Conservation (phyloP, 805 yeast genomes). For the Kurtzmaniella fragi region DNA sequence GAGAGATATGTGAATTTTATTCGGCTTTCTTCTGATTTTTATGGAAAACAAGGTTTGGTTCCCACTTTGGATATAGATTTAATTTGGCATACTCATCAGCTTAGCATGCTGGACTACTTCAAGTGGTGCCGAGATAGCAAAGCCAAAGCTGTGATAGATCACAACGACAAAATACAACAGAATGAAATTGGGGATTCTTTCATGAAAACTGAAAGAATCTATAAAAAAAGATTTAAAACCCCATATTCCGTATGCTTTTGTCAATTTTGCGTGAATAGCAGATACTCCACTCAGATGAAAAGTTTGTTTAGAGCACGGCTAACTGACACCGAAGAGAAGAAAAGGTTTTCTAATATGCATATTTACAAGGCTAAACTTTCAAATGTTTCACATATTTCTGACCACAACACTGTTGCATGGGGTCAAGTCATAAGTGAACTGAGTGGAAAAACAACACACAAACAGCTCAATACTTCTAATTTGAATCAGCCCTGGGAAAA, state of each 20-base stretch:
- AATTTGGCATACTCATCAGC: constrained; percentile 10
- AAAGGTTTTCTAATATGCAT: background rate
- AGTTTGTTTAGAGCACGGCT: background rate
- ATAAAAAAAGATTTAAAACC: constrained; percentile 9
- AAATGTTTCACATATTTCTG: background rate
- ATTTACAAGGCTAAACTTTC: background rate
- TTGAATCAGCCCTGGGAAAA: too few relatives aligned
- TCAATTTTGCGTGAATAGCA: constrained; percentile 9
- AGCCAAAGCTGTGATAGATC: constrained; percentile 11
- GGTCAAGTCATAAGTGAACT: too few relatives aligned
- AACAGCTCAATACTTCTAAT: too few relatives aligned
- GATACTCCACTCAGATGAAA: background rate
- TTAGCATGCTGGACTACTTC: constrained; percentile 3
- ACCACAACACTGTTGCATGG: background rate
- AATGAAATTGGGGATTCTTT: constrained; percentile 11
- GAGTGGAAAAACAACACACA: too few relatives aligned
- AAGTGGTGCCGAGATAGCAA: background rate
- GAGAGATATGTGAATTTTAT: constrained; percentile 5
- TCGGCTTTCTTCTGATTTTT: background rate
- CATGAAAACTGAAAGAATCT: constrained; percentile 12
- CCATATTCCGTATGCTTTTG: constrained; percentile 19
- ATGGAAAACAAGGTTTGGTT: constrained; percentile 3
- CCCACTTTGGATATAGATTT: constrained; percentile 10
- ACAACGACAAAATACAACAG: constrained; percentile 21
- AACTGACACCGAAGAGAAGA: background rate